phyloP scores from a whole-genome alignment of 2,329 filamentous ascomycete genomes.

The Teratosphaeria viscida region DNA sequence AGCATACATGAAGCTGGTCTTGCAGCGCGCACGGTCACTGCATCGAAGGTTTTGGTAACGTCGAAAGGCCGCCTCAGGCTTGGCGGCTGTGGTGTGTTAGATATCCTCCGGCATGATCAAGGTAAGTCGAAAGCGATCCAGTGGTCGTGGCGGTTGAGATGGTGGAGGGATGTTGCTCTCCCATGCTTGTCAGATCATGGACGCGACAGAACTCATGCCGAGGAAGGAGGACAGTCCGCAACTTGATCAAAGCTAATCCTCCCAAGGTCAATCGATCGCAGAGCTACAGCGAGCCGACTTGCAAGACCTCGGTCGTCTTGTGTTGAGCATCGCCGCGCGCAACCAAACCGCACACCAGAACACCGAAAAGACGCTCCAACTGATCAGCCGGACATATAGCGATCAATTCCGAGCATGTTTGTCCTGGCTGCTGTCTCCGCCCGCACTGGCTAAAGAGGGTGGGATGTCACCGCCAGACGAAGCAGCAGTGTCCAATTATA shows the following conservation, averaged over 20 bases:
- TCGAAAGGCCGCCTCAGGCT: slow-evolving; percentile 83
- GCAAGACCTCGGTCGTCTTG: slow-evolving; percentile 68
- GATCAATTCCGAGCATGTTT: slow-evolving; percentile 69
- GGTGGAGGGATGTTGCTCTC: too few species aligned
- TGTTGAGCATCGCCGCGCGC: slow-evolving; percentile 65
- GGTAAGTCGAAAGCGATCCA: neutral
- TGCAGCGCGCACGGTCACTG: slow-evolving; percentile 75
- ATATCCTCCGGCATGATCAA: slow-evolving; percentile 75
- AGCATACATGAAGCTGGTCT: slow-evolving; percentile 72
- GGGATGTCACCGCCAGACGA: neutral
- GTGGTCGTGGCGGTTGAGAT: too few species aligned
- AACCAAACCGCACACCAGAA: slow-evolving; percentile 44
- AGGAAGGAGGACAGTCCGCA: too few species aligned
- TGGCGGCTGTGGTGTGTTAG: slow-evolving; percentile 77
- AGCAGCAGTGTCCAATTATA: slow-evolving; percentile 42
- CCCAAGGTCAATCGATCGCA: slow-evolving; percentile 46
- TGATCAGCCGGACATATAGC: slow-evolving; percentile 66
- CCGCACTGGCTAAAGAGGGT: slow-evolving; percentile 18
- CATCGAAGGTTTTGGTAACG: slow-evolving; percentile 81
- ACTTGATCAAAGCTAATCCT: neutral
- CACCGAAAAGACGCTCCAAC: slow-evolving; percentile 60
- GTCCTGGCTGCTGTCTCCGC: slow-evolving; percentile 66
- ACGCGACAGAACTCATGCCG: too few species aligned
- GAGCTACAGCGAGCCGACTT: slow-evolving; percentile 87
- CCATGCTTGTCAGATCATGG: too few species aligned